Evolutionary conservation across 306 rosid genomes (phyloP).

Genomic region (Gastrolobium villosum): DNA sequence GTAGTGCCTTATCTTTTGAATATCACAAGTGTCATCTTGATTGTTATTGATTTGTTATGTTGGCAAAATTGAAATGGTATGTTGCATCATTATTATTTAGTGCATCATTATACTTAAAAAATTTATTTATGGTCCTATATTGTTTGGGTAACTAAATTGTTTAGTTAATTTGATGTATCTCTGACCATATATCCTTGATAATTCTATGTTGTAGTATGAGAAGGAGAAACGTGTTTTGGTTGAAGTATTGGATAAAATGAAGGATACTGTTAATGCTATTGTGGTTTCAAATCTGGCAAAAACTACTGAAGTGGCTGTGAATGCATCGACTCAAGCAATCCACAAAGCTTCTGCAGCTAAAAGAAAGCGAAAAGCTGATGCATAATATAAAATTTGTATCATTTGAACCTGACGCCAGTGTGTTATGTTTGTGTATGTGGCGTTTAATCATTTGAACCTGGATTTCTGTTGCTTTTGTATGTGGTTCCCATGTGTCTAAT

Average conservation of each 20-base stretch:
- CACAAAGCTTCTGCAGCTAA: slow-evolving; percentile 49
- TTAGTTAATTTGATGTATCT: slow-evolving; percentile 15
- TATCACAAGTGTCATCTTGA: slow-evolving; percentile 14
- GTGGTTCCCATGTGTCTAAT: background rate
- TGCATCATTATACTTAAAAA: no score
- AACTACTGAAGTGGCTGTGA: slow-evolving; percentile 62
- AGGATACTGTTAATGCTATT: slow-evolving; percentile 57
- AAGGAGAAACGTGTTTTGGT: slow-evolving; percentile 49
- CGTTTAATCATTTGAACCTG: slow-evolving; percentile 1
- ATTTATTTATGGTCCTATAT: no score
- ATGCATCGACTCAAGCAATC: slow-evolving; percentile 53
- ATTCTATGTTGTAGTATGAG: slow-evolving; percentile 65
- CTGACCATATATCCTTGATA: slow-evolving; percentile 7
- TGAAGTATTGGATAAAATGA: slow-evolving; percentile 62
- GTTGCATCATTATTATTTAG: no score
- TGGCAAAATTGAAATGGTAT: no score
- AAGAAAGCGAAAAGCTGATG: slow-evolving; percentile 52
- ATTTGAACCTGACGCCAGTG: no score
- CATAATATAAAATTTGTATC: no score
- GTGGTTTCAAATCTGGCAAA: slow-evolving; percentile 58
- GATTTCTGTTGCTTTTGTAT: slow-evolving; percentile 21
- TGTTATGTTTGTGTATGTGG: background rate
- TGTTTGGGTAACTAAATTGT: background rate
- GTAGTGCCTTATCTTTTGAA: slow-evolving; percentile 15
- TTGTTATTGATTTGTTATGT: no score